A percentile compares a stretch with the other conserved stretches of the same genome.
These are phyloP conservation scores for Tetratostichococcus sp. DNA, from an alignment of 139 green algal genomes.

Conservation along the genomic window DNA sequence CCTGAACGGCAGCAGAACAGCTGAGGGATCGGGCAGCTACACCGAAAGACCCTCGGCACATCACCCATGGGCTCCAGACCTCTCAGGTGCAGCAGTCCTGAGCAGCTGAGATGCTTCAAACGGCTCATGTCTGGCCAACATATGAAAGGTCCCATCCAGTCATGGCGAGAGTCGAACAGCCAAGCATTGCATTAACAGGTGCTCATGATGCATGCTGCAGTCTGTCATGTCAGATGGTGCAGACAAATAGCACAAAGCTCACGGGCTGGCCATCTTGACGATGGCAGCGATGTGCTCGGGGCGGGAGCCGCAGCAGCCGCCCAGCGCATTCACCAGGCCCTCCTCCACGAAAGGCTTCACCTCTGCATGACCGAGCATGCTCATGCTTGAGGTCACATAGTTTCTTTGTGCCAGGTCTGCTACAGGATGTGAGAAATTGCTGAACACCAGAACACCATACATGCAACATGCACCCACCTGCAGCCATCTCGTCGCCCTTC, in stretches of 20 bases:
- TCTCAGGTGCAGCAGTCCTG: no score
- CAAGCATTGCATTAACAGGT: no score
- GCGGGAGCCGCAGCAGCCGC: slow-evolving; percentile 91
- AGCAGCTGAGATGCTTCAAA: no score
- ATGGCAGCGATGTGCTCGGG: slow-evolving; percentile 90
- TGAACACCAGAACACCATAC: background rate
- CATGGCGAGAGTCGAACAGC: no score
- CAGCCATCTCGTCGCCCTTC: slow-evolving; percentile 88
- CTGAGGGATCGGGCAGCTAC: no score
- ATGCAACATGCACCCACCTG: slow-evolving; percentile 24
- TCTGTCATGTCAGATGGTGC: no score
- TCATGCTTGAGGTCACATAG: background rate
- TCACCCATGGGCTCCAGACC: no score
- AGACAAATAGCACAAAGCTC: background rate
- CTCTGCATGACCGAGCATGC: slow-evolving; percentile 35
- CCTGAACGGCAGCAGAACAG: slow-evolving; percentile 3
- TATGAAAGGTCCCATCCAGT: no score
- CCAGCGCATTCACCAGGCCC: slow-evolving; percentile 88
- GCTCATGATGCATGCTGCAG: no score
- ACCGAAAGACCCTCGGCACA: no score
- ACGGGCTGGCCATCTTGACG: slow-evolving; percentile 26
- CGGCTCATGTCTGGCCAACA: no score
- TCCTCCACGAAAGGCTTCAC: slow-evolving; percentile 87
- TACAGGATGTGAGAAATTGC: no score
- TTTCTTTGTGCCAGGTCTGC: background rate